Base-by-base conservation (phyloP, 768 basidiomycete species). In the Filobasidium wieringae region DNA sequence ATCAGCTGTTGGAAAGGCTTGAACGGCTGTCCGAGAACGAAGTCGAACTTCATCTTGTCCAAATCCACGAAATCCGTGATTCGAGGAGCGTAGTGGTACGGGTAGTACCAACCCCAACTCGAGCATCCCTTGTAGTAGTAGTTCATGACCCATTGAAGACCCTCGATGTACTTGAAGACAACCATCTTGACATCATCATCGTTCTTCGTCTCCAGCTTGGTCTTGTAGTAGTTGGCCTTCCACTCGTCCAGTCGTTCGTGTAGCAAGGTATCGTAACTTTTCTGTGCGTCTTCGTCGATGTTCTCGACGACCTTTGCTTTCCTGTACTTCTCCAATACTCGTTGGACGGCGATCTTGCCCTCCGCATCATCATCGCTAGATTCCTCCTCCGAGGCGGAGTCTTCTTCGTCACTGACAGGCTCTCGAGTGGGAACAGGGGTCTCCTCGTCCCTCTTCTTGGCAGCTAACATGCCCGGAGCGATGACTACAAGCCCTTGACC, bases 41-140 rank as follows among this genome's bases (percentile, higher is more conserved):
- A 97, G 19, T 81, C 66, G 74, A 97, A 97, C n/a, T 74, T 66
- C 84, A 93, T 85, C 45, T 86, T 75, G 55, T 83, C 83, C 19
- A 97, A 75, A 24, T 77, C 77, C 58, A 73, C 74, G 31, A 85
- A 63, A 74, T 87, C 79, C 19, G 90, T 89, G 55, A 97, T 96
- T 29, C 91, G 83, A 22, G 95, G 95, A 0, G 95, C 87, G 72
- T 92, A 99, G 70, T 99, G 93, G 72, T 96, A 97, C 72, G 92
- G 78, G 75, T 97, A 97, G 77, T 93, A 99, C 95, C 95, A 97
- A 22, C 88, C 81, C 95, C 95, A 99, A 15, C 89, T 92, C 5
- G 90, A 87, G 17, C 97, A 91, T 5, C 95, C 95, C 61, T 86
- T 82, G 72, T 96, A 97, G 72, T 99, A 99, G 73, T 99, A 99